These are phyloP conservation scores for Talaromyces funiculosus DNA, from an alignment of 2,329 filamentous ascomycete genomes.

Conservation along the genomic window DNA sequence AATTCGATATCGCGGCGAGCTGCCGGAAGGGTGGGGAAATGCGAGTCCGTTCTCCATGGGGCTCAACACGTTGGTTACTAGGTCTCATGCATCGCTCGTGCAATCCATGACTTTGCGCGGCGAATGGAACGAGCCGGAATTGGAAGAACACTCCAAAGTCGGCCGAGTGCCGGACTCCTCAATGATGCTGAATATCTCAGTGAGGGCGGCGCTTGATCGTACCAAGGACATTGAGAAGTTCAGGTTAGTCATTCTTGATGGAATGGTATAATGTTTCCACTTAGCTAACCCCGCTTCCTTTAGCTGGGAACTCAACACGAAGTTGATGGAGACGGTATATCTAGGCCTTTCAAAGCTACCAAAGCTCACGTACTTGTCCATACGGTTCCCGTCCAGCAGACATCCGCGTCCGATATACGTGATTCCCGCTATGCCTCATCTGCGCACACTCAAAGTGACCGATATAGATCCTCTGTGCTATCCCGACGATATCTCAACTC, in stretches of 20 bases:
- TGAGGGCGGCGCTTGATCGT: constrained; percentile 55
- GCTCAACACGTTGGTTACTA: constrained; percentile 56
- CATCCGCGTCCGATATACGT: constrained; percentile 53
- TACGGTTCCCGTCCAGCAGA: constrained; percentile 52
- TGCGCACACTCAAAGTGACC: constrained; percentile 49
- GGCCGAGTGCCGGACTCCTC: constrained; percentile 58
- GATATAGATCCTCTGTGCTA: constrained; percentile 61
- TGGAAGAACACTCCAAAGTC: constrained; percentile 52
- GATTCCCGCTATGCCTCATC: constrained; percentile 53
- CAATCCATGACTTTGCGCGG: constrained; percentile 49
- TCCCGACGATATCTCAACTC: constrained; percentile 55
- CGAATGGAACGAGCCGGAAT: constrained; percentile 53
- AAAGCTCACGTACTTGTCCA: constrained; percentile 48
- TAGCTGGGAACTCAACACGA: constrained; percentile 57
- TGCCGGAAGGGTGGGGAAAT: constrained; percentile 56
- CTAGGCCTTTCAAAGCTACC: constrained; percentile 48
- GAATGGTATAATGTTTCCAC: neutral
- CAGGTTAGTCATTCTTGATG: constrained; percentile 31
- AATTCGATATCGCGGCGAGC: constrained; percentile 53
- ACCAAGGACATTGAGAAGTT: constrained; percentile 53
- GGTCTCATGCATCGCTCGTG: constrained; percentile 50
- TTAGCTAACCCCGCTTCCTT: neutral
- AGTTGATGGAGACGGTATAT: constrained; percentile 55
- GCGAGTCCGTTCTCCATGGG: constrained; percentile 60
- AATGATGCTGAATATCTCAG: constrained; percentile 58